Percentiles rank a stretch among this genome's conserved stretches.
These are phyloP conservation scores for Solanum microdontum DNA, from an alignment of 257 asterid genomes.

Conservation along the genomic window DNA sequence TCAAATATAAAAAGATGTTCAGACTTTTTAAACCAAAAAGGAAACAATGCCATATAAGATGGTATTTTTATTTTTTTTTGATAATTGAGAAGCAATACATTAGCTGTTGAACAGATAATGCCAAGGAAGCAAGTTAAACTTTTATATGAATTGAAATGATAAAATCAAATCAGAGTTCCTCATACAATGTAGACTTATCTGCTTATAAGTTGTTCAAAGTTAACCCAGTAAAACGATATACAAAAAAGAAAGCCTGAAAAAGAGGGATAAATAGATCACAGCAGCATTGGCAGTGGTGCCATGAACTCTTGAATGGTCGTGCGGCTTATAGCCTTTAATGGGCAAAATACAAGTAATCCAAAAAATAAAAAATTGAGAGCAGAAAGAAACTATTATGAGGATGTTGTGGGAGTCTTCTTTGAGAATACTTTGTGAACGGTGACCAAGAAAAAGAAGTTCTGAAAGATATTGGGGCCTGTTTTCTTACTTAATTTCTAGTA, in stretches of 20 bases:
- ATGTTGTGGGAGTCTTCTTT: not conserved
- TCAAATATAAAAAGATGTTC: not conserved
- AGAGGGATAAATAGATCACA: not conserved
- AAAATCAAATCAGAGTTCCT: not conserved
- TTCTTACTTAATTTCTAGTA: not conserved
- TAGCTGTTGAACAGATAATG: not conserved
- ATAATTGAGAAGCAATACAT: not conserved
- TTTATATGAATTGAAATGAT: not conserved
- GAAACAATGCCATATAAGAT: not conserved
- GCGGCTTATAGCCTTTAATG: not conserved
- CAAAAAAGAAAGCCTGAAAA: not conserved
- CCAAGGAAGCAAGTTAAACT: not conserved
- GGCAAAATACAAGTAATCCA: not conserved
- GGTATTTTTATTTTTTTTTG: not conserved
- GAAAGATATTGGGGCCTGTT: not conserved
- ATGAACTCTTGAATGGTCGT: not conserved
- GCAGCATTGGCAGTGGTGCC: not conserved
- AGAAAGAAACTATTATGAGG: not conserved
- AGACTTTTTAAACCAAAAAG: not conserved
- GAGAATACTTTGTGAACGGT: not conserved
- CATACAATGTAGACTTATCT: not conserved
- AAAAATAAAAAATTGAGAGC: not conserved
- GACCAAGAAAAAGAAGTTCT: not conserved
- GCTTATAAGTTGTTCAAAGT: not conserved
- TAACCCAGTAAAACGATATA: not conserved